Base-by-base conservation (phyloP, 2,329 filamentous ascomycete species). In the Pyricularia sp. region DNA sequence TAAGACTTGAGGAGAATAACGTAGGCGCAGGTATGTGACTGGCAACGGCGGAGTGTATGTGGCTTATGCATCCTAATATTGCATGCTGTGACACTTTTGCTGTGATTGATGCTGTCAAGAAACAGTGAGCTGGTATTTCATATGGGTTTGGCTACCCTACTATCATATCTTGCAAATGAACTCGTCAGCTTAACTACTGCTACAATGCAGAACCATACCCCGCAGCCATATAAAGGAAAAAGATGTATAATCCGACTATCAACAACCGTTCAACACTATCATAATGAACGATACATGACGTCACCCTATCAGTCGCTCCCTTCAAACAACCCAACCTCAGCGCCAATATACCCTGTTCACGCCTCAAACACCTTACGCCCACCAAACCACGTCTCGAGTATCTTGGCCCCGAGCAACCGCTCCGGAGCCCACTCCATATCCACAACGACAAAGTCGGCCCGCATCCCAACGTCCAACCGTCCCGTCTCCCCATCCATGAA, bases 361-460 rank as follows among this genome's bases (percentile, higher is more conserved):
- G 67, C 67, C 67, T 69, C 26, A 64, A 59, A 84, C 2, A 84
- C 81, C 71, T 73, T 77, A 66, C 72, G 72, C 0, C 86, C 85
- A 10, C 77, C 79, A 71, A 83, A 84, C 85, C 85, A 88, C 0
- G 86, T 88, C 78, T 87, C 80, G 67, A 73, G 71, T 0, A 87
- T 78, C 25, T 74, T 76, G 0, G 83, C 84, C 11, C 79, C 73
- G 66, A 85, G 76, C 69, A 88, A 74, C 71, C 77, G 78, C 28
- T 80, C 79, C 23, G 80, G 78, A 26, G 81, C 79, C 79, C 84
- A 84, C 28, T 80, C 76, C 78, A 86, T 81, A 69, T 86, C 81
- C 61, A 85, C 77, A 1, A 85, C 77, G 23, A 85, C 83, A 68
- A 90, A 86, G 72, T 90, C 87, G 0, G 88, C 88, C 71, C 81